phyloP scores from a whole-genome alignment of 2,329 filamentous ascomycete genomes.

The Chaetomiaceae sp. region DNA sequence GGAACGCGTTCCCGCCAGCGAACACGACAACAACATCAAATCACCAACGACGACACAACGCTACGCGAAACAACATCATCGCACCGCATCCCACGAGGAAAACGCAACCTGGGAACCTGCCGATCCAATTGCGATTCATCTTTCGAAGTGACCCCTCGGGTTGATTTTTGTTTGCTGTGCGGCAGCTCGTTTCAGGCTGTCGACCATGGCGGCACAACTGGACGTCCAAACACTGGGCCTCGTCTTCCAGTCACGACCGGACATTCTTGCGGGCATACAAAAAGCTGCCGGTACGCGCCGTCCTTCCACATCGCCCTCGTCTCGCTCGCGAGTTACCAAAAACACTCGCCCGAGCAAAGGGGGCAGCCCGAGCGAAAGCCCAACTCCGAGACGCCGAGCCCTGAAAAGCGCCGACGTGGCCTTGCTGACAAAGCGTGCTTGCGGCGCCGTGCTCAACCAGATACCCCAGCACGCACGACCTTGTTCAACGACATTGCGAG shows the following conservation, averaged over 20 bases:
- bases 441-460: constrained; percentile 29
- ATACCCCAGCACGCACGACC: constrained; percentile 44
- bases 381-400: no score
- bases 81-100: no score
- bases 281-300: constrained; percentile 45
- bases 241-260: constrained; percentile 52
- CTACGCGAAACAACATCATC: not conserved
- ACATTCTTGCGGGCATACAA: constrained; percentile 51
- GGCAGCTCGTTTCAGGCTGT: not conserved
- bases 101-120: no score
- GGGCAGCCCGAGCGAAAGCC: no score
- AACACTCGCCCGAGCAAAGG: no score
- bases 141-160: no score
- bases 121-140: no score
- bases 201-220: constrained; percentile 32
- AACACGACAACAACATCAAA: no score
- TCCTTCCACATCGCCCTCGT: no score
- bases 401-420: no score
- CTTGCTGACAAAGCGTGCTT: constrained; percentile 1
- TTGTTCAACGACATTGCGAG: constrained; percentile 54
- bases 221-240: constrained; percentile 46
- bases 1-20: no score
- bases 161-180: not conserved
- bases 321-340: no score
- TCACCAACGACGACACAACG: not conserved